phyloP scores from a whole-genome alignment of 2,329 filamentous ascomycete species.

The Mycogone perniciosa region DNA sequence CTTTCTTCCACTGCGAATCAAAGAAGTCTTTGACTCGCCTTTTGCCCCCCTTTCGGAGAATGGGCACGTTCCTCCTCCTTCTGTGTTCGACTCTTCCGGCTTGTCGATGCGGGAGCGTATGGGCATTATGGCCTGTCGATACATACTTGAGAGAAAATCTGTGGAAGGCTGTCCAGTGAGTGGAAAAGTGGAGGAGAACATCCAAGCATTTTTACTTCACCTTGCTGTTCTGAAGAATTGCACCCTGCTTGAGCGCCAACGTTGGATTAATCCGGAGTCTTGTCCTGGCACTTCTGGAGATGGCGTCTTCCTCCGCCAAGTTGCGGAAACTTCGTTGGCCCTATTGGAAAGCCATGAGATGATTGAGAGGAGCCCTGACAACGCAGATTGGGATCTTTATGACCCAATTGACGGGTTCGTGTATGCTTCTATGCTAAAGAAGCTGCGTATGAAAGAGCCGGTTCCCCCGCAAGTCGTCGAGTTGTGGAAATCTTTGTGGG shows the following conservation, averaged over 20 bases:
- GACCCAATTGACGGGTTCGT: slow-evolving; percentile 9
- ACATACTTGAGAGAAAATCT: not conserved
- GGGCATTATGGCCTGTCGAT: slow-evolving; percentile 2
- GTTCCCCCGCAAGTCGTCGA: not conserved
- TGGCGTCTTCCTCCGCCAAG: not conserved
- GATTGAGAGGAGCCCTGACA: not conserved
- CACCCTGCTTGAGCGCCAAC: slow-evolving; percentile 11
- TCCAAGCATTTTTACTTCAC: slow-evolving; percentile 10
- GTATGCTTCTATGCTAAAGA: slow-evolving; percentile 1
- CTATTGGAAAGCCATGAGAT: not conserved
- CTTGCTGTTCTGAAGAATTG: slow-evolving; percentile 9
- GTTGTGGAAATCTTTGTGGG: slow-evolving; percentile 4
- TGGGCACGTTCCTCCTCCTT: not conserved
- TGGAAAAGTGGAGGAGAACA: not conserved
- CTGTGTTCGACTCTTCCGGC: not conserved
- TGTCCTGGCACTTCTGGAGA: not conserved
- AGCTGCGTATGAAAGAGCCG: not conserved
- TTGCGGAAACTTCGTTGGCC: slow-evolving; percentile 1
- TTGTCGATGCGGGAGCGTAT: slow-evolving; percentile 4
- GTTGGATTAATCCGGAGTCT: not conserved
- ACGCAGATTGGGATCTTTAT: slow-evolving; percentile 7
- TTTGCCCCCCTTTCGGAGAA: not conserved
- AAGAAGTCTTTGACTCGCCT: not conserved
- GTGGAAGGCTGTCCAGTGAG: not conserved
- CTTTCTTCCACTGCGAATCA: not conserved